Evolutionary conservation across 768 basidiomycete genomes (phyloP).

Genomic region (Cubamyces sp.): DNA sequence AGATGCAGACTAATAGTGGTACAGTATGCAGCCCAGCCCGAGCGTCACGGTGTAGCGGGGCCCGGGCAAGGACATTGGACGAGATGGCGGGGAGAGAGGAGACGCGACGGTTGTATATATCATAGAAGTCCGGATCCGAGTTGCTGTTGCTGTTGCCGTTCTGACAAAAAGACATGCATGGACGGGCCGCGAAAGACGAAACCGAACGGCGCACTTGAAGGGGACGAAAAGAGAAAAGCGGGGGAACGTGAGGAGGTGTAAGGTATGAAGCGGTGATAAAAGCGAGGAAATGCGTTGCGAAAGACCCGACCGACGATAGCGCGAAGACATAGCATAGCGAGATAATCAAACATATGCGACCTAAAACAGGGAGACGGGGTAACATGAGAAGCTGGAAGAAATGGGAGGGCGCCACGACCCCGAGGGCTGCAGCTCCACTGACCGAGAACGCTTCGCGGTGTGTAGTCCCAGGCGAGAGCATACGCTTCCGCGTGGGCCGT

Average conservation of each 20-base stretch:
- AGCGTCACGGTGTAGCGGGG: not conserved
- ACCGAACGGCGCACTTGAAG: not conserved
- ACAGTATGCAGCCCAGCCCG: constrained; percentile 17
- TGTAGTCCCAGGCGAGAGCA: no score
- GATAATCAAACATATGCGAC: constrained; percentile 21
- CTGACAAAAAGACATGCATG: constrained; percentile 7
- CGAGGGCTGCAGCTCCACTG: not conserved
- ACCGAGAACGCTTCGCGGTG: not conserved
- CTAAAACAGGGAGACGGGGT: not conserved
- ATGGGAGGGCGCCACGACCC: not conserved
- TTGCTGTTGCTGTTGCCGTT: constrained; percentile 13
- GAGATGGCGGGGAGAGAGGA: not conserved
- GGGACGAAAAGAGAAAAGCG: not conserved
- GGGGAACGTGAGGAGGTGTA: not conserved
- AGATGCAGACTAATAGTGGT: constrained; percentile 22
- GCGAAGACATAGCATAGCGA: constrained; percentile 27
- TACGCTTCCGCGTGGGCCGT: no score
- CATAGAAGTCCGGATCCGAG: constrained; percentile 17
- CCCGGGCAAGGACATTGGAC: not conserved
- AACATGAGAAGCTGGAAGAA: not conserved
- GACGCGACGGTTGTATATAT: not conserved
- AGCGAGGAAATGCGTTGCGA: constrained; percentile 6
- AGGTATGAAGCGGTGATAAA: not conserved
- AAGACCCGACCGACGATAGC: constrained; percentile 5
- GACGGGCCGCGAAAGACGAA: not conserved